Conservation (phyloP, 2,329 filamentous ascomycete genomes). For the Emmonsia crescens region DNA sequence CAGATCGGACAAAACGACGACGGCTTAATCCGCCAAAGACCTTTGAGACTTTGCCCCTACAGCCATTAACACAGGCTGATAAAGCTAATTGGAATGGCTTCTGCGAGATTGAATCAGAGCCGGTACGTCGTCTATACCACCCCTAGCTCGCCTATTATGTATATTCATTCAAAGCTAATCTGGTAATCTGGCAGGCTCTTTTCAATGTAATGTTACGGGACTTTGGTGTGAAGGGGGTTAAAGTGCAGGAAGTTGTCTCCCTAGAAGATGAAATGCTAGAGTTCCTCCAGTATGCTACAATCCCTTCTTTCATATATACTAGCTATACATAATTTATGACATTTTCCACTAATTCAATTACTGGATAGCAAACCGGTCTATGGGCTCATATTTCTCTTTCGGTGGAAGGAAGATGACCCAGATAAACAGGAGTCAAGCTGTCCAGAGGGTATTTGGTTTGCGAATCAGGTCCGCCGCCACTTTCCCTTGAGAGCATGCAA, state of each 20-base stretch:
- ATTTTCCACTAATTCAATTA: background rate
- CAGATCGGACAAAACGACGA: conserved; percentile 20
- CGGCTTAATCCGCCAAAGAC: conserved; percentile 16
- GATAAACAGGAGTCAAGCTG: conserved; percentile 44
- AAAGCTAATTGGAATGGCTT: conserved; percentile 38
- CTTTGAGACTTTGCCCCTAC: conserved; percentile 20
- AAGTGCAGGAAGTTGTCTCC: conserved; percentile 42
- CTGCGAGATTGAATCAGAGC: conserved; percentile 77
- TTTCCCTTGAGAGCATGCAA: background rate
- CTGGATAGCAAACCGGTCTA: conserved; percentile 56
- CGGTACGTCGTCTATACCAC: conserved; percentile 45
- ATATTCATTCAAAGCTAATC: conserved; percentile 10
- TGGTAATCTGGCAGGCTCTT: conserved; percentile 47
- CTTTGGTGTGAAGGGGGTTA: conserved; percentile 52
- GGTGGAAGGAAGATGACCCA: conserved; percentile 52
- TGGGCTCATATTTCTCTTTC: conserved; percentile 82
- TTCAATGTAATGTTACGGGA: conserved; percentile 78
- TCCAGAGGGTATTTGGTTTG: conserved; percentile 72
- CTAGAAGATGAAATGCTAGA: conserved; percentile 55
- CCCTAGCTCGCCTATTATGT: conserved; percentile 1
- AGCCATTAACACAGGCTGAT: conserved; percentile 26
- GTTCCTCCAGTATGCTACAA: conserved; percentile 45
- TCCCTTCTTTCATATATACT: background rate
- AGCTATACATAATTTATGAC: background rate
- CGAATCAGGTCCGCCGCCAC: conserved; percentile 58